Evolutionary conservation across 2,329 filamentous ascomycete species (phyloP).

Genomic region (Fusarium globosum): DNA sequence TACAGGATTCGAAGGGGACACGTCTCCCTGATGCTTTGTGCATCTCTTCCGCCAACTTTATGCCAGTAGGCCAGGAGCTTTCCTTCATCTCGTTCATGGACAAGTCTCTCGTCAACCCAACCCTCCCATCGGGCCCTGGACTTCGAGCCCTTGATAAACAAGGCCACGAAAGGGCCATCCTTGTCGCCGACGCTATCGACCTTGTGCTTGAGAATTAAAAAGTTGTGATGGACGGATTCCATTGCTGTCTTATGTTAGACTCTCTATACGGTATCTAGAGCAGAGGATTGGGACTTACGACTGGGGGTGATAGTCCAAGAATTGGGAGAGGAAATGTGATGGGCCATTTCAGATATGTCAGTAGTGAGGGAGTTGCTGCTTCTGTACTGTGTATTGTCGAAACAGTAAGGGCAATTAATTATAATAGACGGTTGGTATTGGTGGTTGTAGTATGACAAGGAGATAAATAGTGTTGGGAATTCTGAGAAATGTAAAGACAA

Average conservation of each 20-base stretch:
- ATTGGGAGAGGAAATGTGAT: neutral
- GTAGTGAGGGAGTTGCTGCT: neutral
- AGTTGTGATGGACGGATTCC: neutral
- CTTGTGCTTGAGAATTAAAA: neutral
- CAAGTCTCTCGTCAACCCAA: neutral
- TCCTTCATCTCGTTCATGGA: neutral
- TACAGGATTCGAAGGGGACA: neutral
- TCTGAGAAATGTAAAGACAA: neutral
- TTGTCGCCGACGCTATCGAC: neutral
- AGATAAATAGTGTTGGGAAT: neutral
- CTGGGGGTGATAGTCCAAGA: neutral
- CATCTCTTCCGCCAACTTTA: neutral
- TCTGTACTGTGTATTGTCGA: no score
- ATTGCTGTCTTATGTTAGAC: neutral
- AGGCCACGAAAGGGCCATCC: neutral
- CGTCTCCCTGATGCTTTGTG: neutral
- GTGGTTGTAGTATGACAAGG: neutral
- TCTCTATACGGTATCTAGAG: accelerated
- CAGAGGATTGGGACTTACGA: neutral
- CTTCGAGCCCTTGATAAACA: neutral
- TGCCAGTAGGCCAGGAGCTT: neutral
- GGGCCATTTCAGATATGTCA: neutral
- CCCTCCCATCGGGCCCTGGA: neutral
- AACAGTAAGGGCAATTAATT: no score
- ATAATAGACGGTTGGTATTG: neutral